A percentile compares a stretch with the other conserved stretches of the same genome.
Conservation (phyloP, 2,329 filamentous ascomycete genomes). For the Leptographium wingfieldii region DNA sequence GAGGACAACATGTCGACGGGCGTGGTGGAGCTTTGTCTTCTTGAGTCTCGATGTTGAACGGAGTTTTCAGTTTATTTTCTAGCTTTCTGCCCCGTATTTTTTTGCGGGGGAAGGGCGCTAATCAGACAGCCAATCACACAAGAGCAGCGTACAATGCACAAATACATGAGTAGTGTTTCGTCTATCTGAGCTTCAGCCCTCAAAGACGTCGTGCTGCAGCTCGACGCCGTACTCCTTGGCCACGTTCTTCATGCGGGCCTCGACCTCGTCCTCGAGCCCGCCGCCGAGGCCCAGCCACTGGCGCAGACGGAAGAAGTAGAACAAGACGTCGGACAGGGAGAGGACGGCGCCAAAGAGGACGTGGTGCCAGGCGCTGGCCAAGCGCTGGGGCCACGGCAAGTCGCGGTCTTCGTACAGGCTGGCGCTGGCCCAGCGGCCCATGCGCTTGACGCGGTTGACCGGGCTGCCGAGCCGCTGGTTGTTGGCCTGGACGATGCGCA, state of each 20-base stretch:
- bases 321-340: slow-evolving; percentile 64
- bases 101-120: not conserved
- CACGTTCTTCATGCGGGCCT: slow-evolving; percentile 74
- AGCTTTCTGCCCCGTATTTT: not conserved
- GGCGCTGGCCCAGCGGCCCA: slow-evolving; percentile 76
- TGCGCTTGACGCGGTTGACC: slow-evolving; percentile 89
- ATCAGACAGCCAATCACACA: not conserved
- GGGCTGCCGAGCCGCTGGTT: slow-evolving; percentile 84
- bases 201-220: slow-evolving; percentile 77
- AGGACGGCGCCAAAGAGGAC: slow-evolving; percentile 71
- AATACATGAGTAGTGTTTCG: not conserved
- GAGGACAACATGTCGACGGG: not conserved
- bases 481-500: slow-evolving; percentile 87
- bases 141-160: no score
- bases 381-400: slow-evolving; percentile 47
- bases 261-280: slow-evolving; percentile 91
- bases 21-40: no score
- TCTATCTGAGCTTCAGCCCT: slow-evolving; percentile 44
- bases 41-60: not conserved
- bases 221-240: slow-evolving; percentile 88
- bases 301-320: slow-evolving; percentile 66
- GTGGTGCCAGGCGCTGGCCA: slow-evolving; percentile 62
- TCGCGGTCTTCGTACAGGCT: slow-evolving; percentile 67
- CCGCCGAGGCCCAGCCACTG: slow-evolving; percentile 65
- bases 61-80: not conserved